Evolutionary conservation across 1,284 basidiomycete species (phyloP).

Genomic region (Schizophyllum commune): DNA sequence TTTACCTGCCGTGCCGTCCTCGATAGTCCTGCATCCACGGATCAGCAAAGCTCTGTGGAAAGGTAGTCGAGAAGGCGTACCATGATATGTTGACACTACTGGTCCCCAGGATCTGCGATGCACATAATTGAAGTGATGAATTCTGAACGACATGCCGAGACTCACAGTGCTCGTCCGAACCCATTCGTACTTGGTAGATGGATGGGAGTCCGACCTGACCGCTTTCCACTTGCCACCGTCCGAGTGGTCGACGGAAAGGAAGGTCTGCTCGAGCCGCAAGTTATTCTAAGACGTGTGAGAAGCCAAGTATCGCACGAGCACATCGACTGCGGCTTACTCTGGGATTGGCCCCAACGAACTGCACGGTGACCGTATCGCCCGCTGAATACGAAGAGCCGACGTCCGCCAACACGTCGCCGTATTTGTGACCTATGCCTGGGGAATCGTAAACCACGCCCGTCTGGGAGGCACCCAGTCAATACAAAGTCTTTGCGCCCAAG

Average conservation of each 20-base stretch:
- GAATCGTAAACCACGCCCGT: slow-evolving; percentile 57
- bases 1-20: slow-evolving; percentile 49
- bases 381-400: slow-evolving; percentile 47
- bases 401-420: slow-evolving; percentile 62
- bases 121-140: not conserved
- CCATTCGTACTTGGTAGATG: slow-evolving; percentile 72
- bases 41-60: slow-evolving; percentile 1
- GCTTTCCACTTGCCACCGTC: slow-evolving; percentile 45
- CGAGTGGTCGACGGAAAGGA: slow-evolving; percentile 59
- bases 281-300: slow-evolving; percentile 50
- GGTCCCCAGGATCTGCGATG: slow-evolving; percentile 37
- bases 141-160: not conserved
- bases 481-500: not conserved
- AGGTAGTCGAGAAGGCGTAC: slow-evolving; percentile 54
- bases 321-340: slow-evolving; percentile 37
- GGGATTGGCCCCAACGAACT: slow-evolving; percentile 75
- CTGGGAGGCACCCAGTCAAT: slow-evolving; percentile 19
- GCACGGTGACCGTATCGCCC: slow-evolving; percentile 52
- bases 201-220: slow-evolving; percentile 72
- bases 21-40: slow-evolving; percentile 34
- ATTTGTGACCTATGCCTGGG: slow-evolving; percentile 46
- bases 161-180: slow-evolving; percentile 36
- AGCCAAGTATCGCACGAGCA: slow-evolving; percentile 3
- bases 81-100: slow-evolving; percentile 61
- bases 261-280: slow-evolving; percentile 66